These are phyloP conservation scores for Cryptosporidium meleagridis DNA, from an alignment of 169 alveolate species.

Conservation along the genomic window DNA sequence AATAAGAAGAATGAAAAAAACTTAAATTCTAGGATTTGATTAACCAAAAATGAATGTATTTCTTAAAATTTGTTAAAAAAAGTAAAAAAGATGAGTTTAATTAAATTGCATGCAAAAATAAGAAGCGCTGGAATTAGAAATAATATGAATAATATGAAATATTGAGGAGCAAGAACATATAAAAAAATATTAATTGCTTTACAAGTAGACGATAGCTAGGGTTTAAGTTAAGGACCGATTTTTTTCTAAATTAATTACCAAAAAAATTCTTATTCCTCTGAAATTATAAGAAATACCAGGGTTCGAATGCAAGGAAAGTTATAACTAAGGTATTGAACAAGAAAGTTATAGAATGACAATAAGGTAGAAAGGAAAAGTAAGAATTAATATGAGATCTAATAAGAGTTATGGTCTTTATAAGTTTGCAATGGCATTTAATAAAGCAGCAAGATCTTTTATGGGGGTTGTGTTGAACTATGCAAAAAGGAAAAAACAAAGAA, in stretches of 20 bases:
- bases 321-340: background rate
- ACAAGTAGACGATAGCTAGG: background rate
- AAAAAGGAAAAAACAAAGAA: conserved; percentile 47
- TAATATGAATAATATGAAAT: conserved; percentile 15
- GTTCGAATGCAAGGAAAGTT: background rate
- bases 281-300: background rate
- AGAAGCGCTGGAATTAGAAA: conserved; percentile 42
- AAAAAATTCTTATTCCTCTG: background rate
- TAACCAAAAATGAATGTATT: background rate
- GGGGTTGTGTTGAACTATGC: conserved; percentile 21
- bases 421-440: conserved; percentile 23
- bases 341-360: background rate
- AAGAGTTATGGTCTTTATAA: background rate
- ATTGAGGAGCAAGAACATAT: background rate
- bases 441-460: conserved; percentile 48
- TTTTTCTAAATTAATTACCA: background rate
- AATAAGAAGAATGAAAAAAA: too few species aligned
- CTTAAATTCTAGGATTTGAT: background rate
- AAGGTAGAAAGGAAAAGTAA: conserved; percentile 1
- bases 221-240: background rate
- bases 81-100: background rate
- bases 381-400: conserved; percentile 26
- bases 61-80: background rate
- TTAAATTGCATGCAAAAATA: background rate
- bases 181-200: background rate